Percentiles rank a stretch among this genome's conserved stretches.
Conservation (phyloP, 2,329 filamentous ascomycete genomes). For the Colletotrichum eleusines region DNA sequence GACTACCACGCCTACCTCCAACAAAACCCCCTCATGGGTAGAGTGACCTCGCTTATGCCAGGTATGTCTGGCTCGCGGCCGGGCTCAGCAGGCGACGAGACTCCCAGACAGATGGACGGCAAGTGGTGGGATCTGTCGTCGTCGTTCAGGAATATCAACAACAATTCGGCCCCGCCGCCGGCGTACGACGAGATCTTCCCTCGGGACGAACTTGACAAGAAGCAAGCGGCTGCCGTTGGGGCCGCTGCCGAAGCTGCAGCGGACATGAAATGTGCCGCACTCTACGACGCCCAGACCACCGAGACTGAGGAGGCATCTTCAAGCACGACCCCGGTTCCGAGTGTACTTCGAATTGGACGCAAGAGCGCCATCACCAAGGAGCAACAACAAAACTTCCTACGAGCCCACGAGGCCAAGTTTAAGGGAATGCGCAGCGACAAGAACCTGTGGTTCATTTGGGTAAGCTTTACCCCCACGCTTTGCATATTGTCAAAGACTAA, state of each 20-base stretch:
- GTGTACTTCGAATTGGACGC: slow-evolving; percentile 69
- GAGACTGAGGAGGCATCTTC: slow-evolving; percentile 52
- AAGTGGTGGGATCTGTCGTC: slow-evolving; percentile 78
- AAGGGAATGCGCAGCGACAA: slow-evolving; percentile 73
- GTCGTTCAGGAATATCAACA: slow-evolving; percentile 61
- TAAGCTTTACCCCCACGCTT: slow-evolving; percentile 52
- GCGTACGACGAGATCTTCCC: slow-evolving; percentile 86
- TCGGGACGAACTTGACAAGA: slow-evolving; percentile 63
- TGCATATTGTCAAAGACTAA: slow-evolving; percentile 42
- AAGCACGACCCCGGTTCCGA: slow-evolving; percentile 44
- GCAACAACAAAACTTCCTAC: slow-evolving; percentile 72
- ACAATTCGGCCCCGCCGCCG: slow-evolving; percentile 70
- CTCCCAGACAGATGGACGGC: slow-evolving; percentile 61
- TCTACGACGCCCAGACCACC: slow-evolving; percentile 60
- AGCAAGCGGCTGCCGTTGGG: slow-evolving; percentile 68
- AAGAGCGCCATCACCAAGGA: slow-evolving; percentile 74
- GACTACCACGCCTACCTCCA: slow-evolving; percentile 78
- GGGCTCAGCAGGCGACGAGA: slow-evolving; percentile 57
- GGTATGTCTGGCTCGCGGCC: slow-evolving; percentile 67
- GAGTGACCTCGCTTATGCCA: slow-evolving; percentile 80
- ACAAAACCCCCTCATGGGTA: slow-evolving; percentile 73
- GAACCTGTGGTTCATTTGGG: slow-evolving; percentile 78
- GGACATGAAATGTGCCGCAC: slow-evolving; percentile 66
- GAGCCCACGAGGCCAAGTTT: slow-evolving; percentile 71
- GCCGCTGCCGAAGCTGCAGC: slow-evolving; percentile 70